Percentiles rank a stretch among this genome's conserved stretches.
These are phyloP conservation scores for Magnaporthiopsis rhizophila DNA, from an alignment of 2,329 filamentous ascomycete species.

Conservation along the genomic window DNA sequence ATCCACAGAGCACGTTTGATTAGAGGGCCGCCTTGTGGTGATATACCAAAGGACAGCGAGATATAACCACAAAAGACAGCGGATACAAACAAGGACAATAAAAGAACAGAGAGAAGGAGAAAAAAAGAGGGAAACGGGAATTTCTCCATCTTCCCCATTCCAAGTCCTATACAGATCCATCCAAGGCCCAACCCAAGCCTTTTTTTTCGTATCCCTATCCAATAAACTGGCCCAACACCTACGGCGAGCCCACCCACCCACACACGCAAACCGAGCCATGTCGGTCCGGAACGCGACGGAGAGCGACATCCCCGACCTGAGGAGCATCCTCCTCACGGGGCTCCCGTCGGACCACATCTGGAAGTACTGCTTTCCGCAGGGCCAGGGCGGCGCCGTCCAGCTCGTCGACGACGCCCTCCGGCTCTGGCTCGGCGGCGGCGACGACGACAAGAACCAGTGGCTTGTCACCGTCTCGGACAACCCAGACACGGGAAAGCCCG, in stretches of 20 bases:
- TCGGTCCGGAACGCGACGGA: neutral
- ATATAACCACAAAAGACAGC: neutral
- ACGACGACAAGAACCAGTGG: neutral
- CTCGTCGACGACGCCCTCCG: slow-evolving; percentile 1
- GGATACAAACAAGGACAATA: neutral
- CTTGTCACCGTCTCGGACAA: neutral
- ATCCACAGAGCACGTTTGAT: neutral
- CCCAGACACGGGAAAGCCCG: neutral
- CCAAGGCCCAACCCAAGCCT: too few species aligned
- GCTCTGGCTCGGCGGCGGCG: neutral
- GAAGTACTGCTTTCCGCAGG: slow-evolving; percentile 1
- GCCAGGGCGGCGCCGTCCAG: neutral
- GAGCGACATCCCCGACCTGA: neutral
- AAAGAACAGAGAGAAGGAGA: neutral
- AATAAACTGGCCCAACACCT: neutral
- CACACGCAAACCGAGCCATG: neutral
- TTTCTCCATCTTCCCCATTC: neutral
- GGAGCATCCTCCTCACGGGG: neutral
- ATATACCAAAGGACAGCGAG: neutral
- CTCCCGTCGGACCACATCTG: slow-evolving; percentile 1
- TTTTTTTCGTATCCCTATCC: too few species aligned
- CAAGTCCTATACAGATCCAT: neutral
- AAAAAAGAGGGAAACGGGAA: neutral
- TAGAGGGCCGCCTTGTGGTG: neutral
- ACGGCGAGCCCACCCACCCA: neutral